Conservation (phyloP, 1,284 basidiomycete genomes). For the Fomes fomentarius region DNA sequence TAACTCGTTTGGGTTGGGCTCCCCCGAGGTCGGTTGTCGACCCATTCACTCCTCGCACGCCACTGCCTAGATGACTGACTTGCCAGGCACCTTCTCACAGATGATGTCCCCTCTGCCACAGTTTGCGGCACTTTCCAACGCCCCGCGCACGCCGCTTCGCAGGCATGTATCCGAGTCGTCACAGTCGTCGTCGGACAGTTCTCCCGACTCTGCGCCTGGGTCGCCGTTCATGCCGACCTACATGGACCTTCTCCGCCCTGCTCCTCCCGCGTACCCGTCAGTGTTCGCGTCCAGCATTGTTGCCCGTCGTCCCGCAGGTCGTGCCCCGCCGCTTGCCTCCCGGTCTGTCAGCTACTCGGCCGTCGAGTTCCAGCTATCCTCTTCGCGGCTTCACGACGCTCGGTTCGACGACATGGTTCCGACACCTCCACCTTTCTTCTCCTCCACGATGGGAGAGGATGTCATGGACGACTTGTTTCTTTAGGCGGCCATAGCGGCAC, state of each 20-base stretch:
- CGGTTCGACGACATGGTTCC: constrained; percentile 29
- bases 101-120: constrained; percentile 41
- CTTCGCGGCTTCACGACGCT: constrained; percentile 15
- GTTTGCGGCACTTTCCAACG: constrained; percentile 55
- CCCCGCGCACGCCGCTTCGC: constrained; percentile 52
- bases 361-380: constrained; percentile 30
- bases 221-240: constrained; percentile 44
- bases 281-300: constrained; percentile 21
- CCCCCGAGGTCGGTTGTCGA: constrained; percentile 26
- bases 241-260: constrained; percentile 29
- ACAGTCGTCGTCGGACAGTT: constrained; percentile 59
- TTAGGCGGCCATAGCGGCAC: constrained; percentile 11
- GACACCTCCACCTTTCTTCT: constrained; percentile 29
- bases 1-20: constrained; percentile 19
- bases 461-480: constrained; percentile 31
- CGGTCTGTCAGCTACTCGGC: constrained; percentile 32
- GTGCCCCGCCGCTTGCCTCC: constrained; percentile 11
- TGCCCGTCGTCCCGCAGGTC: constrained; percentile 14
- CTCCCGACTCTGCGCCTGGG: constrained; percentile 48
- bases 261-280: constrained; percentile 19
- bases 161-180: constrained; percentile 47
- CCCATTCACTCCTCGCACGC: constrained; percentile 14
- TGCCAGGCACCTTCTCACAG: constrained; percentile 21
- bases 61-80: constrained; percentile 18
- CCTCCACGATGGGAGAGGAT: constrained; percentile 25